Evolutionary conservation across 257 asterid species (phyloP), one percentile per base, ranked within the genome.

Genomic region (Gentiana straminea): DNA sequence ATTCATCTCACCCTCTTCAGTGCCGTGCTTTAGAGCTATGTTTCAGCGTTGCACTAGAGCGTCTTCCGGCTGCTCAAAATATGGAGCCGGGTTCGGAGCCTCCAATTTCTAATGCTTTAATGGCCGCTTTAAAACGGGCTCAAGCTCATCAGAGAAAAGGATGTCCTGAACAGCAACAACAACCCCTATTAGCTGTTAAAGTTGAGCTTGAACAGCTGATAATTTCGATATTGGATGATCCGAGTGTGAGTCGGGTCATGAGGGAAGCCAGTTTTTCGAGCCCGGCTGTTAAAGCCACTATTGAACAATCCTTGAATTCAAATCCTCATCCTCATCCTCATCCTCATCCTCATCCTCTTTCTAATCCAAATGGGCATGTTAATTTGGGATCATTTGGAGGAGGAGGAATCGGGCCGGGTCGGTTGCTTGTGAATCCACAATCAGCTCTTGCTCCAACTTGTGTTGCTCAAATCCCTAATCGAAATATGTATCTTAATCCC

Each of bases 121-220:
- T 84, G 87, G 97, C 95, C 3, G 95, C 94, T 4, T 72, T 84
- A 2, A 88, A 88, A 75, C 67, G 97, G 39, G 97, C 97, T 0
- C 97, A 88, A 70, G 95, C 97, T 1, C 87, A 88, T 63, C 97
- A 88, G 60, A 64, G 94, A 7, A 75, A 94, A 6, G 96, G 96
- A 1, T 88, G 96, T 65, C 93, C 94, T 0, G 94, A 88, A 34
- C 97, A 88, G 69, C 93, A 88, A n/a, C 97, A 88, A 64, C 97
- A 84, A 68, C 95, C 97, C 41, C 70, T 88, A 0, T 69, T 88
- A 43, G 95, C 97, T 33, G 93, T 88, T 5, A 84, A 88, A 35
- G 97, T 88, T 33, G 97, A 88, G 78, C 81, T 88, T 2, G 91
- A 84, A 61, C 97, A 88, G 70, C 64, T 88, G 38, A 76, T 88